Conservation (phyloP, 306 rosid species). For the Sophora flavescens region DNA sequence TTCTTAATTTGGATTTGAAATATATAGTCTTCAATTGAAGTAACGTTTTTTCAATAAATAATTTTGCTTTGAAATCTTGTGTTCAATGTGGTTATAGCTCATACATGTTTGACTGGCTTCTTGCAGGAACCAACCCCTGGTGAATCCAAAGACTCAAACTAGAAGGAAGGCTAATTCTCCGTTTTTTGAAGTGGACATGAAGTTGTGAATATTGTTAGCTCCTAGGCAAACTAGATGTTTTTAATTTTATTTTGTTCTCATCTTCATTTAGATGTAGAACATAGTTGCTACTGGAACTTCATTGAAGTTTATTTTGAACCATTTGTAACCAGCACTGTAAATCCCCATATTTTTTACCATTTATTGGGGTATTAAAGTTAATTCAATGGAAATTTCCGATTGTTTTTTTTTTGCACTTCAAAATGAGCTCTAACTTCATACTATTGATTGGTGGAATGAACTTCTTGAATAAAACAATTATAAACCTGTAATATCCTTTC, state of each 20-base stretch:
- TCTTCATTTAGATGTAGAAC: constrained; percentile 3
- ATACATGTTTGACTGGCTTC: constrained; percentile 29
- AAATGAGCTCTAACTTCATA: not conserved
- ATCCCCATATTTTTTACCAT: not conserved
- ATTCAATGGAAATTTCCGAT: not conserved
- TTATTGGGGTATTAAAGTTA: no score
- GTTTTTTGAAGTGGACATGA: constrained; percentile 13
- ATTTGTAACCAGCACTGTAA: not conserved
- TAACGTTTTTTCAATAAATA: constrained; percentile 38
- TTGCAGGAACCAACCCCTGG: constrained; percentile 58
- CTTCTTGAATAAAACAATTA: no score
- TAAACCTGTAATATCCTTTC: no score
- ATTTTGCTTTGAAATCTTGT: not conserved
- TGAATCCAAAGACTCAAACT: constrained; percentile 17
- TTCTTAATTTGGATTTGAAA: not conserved
- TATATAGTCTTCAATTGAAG: constrained; percentile 66
- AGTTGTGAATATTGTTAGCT: no score
- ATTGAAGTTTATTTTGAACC: constrained; percentile 23
- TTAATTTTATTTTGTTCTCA: not conserved
- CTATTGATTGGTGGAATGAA: not conserved
- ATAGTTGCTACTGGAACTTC: not conserved
- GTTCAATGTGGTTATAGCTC: constrained; percentile 9
- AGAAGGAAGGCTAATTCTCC: constrained; percentile 41
- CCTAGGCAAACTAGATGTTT: no score
- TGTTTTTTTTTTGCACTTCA: not conserved